Base-by-base conservation (phyloP, 1,139 yeast species). In the Scheffersomyces lignicola region DNA sequence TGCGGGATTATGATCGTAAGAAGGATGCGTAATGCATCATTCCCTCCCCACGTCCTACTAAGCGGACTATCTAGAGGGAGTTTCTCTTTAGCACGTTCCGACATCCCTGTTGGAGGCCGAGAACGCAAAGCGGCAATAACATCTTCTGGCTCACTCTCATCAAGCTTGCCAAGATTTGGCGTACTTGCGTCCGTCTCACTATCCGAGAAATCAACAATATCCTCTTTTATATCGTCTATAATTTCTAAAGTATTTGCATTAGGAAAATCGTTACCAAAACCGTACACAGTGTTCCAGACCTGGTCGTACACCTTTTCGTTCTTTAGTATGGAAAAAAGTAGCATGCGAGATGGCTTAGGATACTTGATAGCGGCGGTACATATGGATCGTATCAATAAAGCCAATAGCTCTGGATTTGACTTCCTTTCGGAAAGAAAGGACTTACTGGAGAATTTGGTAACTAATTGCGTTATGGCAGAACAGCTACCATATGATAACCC, bases 401-500 rank as follows among this genome's bases (percentile, higher is more conserved):
- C 83, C 24, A 86, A 56, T 24, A 79, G 53, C 43, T 81, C 84
- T 13, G 80, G 58, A 50, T 83, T 76, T 38, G 62, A 52, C n/a
- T 71, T 56, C 31, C 62, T 62, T 8, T 68, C 75, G 9, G 63
- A 49, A 26, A 80, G 50, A 40, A 73, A 71, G 2, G 56, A 46
- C 16, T 64, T 56, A 6, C 66, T 50, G 1, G 83, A 67, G 34
- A 78, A 63, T 32, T 64, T 65, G 2, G 54, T 47, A 11, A 86
- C 54, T 21, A 85, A 54, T 43, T 80, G 83, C 16, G 79, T 61
- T 13, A 89, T 47, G 3, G 79, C 53, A 8, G 74, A 66, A 17
- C 85, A 70, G 0, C 90, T 75, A 11, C 72, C 66, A 44, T 83
- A 83, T 7, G 89, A 78, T 15, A 83, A 44, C 0, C 80, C 81